Base-by-base conservation (phyloP, 2,329 filamentous ascomycete species). In the Diaporthe australafricana region DNA sequence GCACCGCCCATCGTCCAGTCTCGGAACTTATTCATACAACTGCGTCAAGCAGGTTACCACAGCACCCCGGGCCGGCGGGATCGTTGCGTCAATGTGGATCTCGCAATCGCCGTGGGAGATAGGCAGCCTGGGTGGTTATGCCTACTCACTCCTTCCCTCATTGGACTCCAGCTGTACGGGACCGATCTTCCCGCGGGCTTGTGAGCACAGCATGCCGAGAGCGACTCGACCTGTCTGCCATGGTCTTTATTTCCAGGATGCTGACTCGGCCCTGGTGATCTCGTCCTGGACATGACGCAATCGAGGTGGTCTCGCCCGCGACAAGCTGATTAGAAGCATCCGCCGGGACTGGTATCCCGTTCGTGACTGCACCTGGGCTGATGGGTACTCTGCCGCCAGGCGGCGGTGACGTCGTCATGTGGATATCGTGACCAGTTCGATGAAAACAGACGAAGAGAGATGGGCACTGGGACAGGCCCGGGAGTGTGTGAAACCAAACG, bases 251-350 rank as follows among this genome's bases (percentile, higher is more conserved):
- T 53, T 57, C 53, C n/a, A 69, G 42, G 67, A 50, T 69, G n/a
- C 45, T 69, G 67, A 69, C 67, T 69, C 67, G 67, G 30, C 67
- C 30, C 27, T n/a, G 67, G 30, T 60, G 42, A 69, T 69, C 67
- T 42, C 38, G 53, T 38, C 20, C 47, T 50, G 42, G n/a, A 16
- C 40, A 69, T 69, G 67, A 69, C 67, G 67, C 67, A 69, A 69
- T 35, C 9, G 11, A n/a, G 12, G 42, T 50, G 53, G 42, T 25
- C 27, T 57, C 42, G 30, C 67, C 47, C 25, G 25, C 32, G 38
- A 55, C 25, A 45, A 45, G 48, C 38, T 47, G 47, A 27, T 27
- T 20, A 50, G 42, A 25, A 38, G 25, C 27, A 38, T 35, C 4
- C 53, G 48, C 42, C n/a, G 38, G 35, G 35, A 38, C 35, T 47